phyloP scores from a whole-genome alignment of 768 basidiomycete genomes.

The Arthromyces matolae region DNA sequence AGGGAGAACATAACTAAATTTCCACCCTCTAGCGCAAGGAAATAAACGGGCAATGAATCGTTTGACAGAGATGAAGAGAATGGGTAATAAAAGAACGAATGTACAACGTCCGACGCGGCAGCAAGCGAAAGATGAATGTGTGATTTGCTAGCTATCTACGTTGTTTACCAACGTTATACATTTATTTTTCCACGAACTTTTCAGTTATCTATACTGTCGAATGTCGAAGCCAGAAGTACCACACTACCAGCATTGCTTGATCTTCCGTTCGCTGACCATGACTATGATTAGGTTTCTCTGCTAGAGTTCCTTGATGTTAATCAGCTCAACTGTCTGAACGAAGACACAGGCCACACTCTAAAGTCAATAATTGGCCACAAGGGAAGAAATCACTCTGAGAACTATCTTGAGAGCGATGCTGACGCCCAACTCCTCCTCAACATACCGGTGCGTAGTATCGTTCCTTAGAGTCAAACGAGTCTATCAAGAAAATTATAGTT shows the following conservation, averaged over 20 bases:
- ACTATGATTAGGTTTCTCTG: constrained; percentile 47
- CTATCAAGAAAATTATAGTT: too few species aligned
- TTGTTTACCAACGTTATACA: neutral
- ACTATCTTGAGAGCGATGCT: constrained; percentile 61
- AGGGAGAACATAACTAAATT: neutral
- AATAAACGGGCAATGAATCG: constrained; percentile 97
- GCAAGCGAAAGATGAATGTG: constrained; percentile 91
- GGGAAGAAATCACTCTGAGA: constrained; percentile 38
- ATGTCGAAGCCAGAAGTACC: constrained; percentile 15
- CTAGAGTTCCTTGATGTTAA: constrained; percentile 54
- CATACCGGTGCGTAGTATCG: constrained; percentile 59
- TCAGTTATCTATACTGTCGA: constrained; percentile 10
- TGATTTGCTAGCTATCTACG: constrained; percentile 75
- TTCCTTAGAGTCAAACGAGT: too few species aligned
- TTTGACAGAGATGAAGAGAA: constrained; percentile 91
- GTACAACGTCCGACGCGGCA: constrained; percentile 86
- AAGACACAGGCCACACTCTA: constrained; percentile 47
- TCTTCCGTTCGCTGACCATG: constrained; percentile 4
- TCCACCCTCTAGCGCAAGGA: constrained; percentile 70
- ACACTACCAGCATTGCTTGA: neutral
- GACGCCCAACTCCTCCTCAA: constrained; percentile 72
- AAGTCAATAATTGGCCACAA: constrained; percentile 45
- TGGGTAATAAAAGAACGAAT: constrained; percentile 74
- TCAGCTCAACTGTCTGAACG: constrained; percentile 72
- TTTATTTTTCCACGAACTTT: constrained; percentile 4